These are phyloP conservation scores for Phaeotremella fagi DNA, from an alignment of 768 basidiomycete genomes.

Conservation along the genomic window DNA sequence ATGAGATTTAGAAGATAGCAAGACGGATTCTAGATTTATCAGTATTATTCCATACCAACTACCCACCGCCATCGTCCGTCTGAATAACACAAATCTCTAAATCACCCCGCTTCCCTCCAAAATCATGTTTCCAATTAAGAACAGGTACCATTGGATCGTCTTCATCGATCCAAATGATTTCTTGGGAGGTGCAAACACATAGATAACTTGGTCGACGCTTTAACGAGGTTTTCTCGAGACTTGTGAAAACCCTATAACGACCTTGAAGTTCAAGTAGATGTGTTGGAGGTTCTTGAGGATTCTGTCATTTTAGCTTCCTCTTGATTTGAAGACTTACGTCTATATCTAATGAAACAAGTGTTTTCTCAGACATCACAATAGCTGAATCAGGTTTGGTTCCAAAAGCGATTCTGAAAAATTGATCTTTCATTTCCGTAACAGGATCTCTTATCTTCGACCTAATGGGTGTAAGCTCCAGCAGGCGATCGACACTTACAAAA, in stretches of 20 bases:
- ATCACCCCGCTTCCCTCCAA: constrained; percentile 14
- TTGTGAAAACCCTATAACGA: constrained; percentile 14
- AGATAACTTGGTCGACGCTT: constrained; percentile 10
- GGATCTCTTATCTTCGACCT: constrained; percentile 16
- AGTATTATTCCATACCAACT: neutral
- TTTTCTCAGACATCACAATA: constrained; percentile 18
- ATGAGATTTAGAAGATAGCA: constrained; percentile 21
- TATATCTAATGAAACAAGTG: constrained; percentile 15
- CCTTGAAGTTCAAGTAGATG: constrained; percentile 5
- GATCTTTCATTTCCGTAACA: constrained; percentile 7
- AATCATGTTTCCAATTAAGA: constrained; percentile 31
- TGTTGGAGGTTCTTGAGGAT: too few relatives aligned
- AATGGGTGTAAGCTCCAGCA: neutral
- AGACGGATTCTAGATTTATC: constrained; percentile 5
- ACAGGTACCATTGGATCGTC: constrained; percentile 2
- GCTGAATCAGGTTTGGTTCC: constrained; percentile 25
- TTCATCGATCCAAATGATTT: constrained; percentile 35
- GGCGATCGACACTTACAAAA: too few relatives aligned
- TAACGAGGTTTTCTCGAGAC: constrained; percentile 23
- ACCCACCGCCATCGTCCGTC: constrained; percentile 10
- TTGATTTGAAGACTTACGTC: constrained; percentile 13
- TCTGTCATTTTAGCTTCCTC: too few relatives aligned
- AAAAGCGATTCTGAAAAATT: constrained; percentile 27
- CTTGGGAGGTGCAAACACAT: constrained; percentile 17
- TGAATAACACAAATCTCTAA: constrained; percentile 15